Base-by-base conservation (phyloP, 1,284 basidiomycete species). In the Ganoderma multipileum region DNA sequence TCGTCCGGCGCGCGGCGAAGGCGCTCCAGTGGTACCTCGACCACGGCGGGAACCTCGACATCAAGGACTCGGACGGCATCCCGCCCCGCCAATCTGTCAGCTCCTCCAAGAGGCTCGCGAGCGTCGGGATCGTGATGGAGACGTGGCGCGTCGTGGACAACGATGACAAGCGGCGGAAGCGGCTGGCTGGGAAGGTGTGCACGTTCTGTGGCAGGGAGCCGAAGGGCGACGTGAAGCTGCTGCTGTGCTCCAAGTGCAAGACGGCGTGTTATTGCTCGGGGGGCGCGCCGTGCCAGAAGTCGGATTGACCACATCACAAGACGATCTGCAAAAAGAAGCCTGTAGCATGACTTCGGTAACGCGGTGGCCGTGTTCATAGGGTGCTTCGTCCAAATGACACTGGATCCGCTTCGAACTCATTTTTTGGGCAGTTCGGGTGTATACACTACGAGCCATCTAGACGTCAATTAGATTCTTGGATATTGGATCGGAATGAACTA, bases 11-110 rank as follows among this genome's bases (percentile, higher is more conserved):
- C 26, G 77, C 81, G 3, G 69, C 65, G 4, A 64, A 72, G 30
- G 78, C 80, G 16, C 70, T 84, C 30, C 65, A 77, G 66, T 85
- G 81, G 81, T 83, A 80, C 73, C 71, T 85, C 63, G 69, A 70
- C 1, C 82, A 84, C 73, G 83, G 82, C n/a, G 83, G 83, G 14
- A 84, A 79, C 73, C 70, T 83, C 11, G 83, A 84, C 66, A 80
- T 84, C 39, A 77, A 77, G 57, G 83, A 84, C 68, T 77, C 78
- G 33, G 82, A 84, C 73, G 81, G 81, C 16, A 71, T 74, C 64
- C 75, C 76, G 2, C 59, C 67, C 52, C 76, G 76, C 28, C 30
- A 20, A 14, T 65, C 52, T 28, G 41, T 71, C 33, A 67, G 65
- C 23, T 20, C 68, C 73, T 64, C 73, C 75, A 64, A 60, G 14